Evolutionary conservation across 805 yeast genomes (phyloP), one percentile per base, ranked within the genome.

Genomic region (Metschnikowia lunata): DNA sequence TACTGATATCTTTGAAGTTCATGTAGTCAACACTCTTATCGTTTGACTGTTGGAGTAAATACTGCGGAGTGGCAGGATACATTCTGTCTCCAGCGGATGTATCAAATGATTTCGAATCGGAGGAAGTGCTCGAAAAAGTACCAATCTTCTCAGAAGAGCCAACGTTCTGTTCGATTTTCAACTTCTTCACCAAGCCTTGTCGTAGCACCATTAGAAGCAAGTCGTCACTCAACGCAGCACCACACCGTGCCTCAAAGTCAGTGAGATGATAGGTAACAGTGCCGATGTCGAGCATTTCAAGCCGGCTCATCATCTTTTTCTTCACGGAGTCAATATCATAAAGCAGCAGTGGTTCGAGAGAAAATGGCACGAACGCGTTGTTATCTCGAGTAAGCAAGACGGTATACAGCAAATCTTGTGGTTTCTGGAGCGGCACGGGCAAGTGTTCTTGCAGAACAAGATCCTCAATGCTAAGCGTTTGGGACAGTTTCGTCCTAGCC

Each of bases 1-100:
- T 29, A 26, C 12, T 29, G 27, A 30, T 13, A 0, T 76, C 80
- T 53, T 82, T 82, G 59, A 80, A 78, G 52, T 74, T 81, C 61
- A 79, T 55, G 52, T 82, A 82, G 59, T 82, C 87, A 2, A 67
- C 61, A 28, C 63, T 63, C 12, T 63, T 60, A 15, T 71, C 77
- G 27, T 66, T 60, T 4, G 62, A 52, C 8, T 63, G 63, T 42
- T 76, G 80, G 29, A 82, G 67, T 43, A 82, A 62, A 53, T 84
- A 79, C 50, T 82, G 83, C 1, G 93, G 93, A 0, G 91, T 85
- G 11, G 78, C 75, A 15, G 83, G 87, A 53, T 79, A 81, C 27
- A 65, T 55, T 26, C 63, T 71, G 36, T 51, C 54, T 36, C 58
- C 72, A 10, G 72, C 74, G 47, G 68, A 64, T 26, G 76, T 64